Percentiles rank a stretch among this genome's conserved stretches.
Conservation (phyloP, 1,139 yeast genomes). For the Pichia sp. region DNA sequence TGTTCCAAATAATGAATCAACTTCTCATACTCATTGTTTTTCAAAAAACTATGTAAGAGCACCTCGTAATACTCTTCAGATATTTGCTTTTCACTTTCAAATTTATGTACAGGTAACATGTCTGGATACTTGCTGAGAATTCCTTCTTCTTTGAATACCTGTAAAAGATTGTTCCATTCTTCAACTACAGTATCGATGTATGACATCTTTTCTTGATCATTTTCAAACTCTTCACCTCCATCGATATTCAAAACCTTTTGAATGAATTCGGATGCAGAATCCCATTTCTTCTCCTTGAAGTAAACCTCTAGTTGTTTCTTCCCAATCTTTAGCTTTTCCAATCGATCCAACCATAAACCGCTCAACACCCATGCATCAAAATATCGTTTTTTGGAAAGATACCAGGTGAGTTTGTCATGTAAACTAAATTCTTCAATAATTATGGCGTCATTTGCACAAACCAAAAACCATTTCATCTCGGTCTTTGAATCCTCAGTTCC, state of each 20-base stretch:
- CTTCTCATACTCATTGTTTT: constrained; percentile 32
- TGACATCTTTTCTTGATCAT: constrained; percentile 10
- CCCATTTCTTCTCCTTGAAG: constrained; percentile 51
- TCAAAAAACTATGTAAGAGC: constrained; percentile 50
- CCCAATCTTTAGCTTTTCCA: constrained; percentile 58
- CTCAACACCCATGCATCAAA: constrained; percentile 78
- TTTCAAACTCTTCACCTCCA: constrained; percentile 26
- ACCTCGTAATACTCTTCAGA: constrained; percentile 44
- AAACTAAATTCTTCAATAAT: constrained; percentile 61
- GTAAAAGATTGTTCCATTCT: constrained; percentile 69
- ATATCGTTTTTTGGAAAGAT: constrained; percentile 47
- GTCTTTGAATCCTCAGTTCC: constrained; percentile 3
- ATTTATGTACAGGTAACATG: constrained; percentile 44
- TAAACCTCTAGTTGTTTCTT: constrained; percentile 56
- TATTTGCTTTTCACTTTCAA: constrained; percentile 23
- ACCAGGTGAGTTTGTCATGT: constrained; percentile 73
- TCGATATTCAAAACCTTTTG: constrained; percentile 38
- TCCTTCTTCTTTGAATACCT: constrained; percentile 47
- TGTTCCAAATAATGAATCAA: constrained; percentile 41
- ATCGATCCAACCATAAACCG: constrained; percentile 47
- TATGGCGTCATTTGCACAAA: constrained; percentile 81
- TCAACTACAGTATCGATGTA: constrained; percentile 35
- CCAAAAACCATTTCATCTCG: constrained; percentile 52
- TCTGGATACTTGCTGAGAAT: constrained; percentile 48
- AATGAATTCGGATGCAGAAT: constrained; percentile 51